Conservation (phyloP, 441 rosid genomes). For the Gossypium davidsonii region DNA sequence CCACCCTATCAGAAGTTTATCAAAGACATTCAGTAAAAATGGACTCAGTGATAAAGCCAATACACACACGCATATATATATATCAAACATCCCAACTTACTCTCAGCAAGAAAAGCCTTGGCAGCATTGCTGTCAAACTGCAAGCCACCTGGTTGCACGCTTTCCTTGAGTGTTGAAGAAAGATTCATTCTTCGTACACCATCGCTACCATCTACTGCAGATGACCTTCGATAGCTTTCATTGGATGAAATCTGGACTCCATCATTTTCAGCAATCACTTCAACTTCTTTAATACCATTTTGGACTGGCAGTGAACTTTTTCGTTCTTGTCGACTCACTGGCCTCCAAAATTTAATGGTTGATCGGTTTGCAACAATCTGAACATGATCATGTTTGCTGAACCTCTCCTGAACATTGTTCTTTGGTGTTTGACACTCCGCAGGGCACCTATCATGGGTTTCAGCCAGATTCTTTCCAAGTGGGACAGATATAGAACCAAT, state of each 20-base stretch:
- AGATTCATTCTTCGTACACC: neutral
- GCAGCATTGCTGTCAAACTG: constrained; percentile 56
- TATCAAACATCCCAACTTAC: constrained; percentile 33
- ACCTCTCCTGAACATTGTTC: constrained; percentile 31
- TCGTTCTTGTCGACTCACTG: constrained; percentile 57
- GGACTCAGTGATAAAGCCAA: neutral
- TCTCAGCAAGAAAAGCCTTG: constrained; percentile 65
- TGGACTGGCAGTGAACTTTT: constrained; percentile 28
- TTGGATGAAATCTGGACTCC: constrained; percentile 22
- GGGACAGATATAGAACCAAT: neutral
- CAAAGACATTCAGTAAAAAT: neutral
- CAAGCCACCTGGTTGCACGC: constrained; percentile 23
- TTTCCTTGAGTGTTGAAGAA: constrained; percentile 11
- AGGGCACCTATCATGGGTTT: constrained; percentile 22
- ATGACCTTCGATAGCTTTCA: constrained; percentile 27
- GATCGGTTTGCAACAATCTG: constrained; percentile 32
- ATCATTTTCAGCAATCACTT: constrained; percentile 20
- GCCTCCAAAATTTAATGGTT: constrained; percentile 59
- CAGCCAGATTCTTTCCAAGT: constrained; percentile 29
- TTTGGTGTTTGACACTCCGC: constrained; percentile 36
- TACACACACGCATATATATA: neutral
- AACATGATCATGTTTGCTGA: constrained; percentile 26
- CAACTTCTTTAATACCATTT: constrained; percentile 33
- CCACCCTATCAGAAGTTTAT: constrained; percentile 56
- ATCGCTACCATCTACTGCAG: constrained; percentile 6